Conservation (phyloP, 2,329 filamentous ascomycete species). For the Dryadomyces quercus-mongolicae region DNA sequence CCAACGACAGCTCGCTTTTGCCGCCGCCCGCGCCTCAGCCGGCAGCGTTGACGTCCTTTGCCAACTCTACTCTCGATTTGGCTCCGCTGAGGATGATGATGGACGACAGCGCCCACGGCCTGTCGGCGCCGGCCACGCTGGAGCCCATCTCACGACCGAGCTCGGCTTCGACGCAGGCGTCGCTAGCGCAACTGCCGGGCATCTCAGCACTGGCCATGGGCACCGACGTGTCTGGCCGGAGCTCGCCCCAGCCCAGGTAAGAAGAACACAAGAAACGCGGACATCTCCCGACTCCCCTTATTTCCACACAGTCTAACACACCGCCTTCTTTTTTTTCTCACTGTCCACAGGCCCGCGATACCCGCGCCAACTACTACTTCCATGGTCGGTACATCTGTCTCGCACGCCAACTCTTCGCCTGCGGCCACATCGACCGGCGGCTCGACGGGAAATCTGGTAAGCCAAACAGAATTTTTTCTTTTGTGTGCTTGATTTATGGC, state of each 20-base stretch:
- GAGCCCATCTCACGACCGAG: conserved; percentile 38
- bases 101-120: conserved; percentile 28
- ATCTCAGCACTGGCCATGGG: conserved; percentile 32
- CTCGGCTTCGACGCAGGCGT: conserved; percentile 34
- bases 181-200: conserved; percentile 32
- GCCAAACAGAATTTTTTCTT: neutral
- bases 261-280: conserved; percentile 8
- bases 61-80: conserved; percentile 1
- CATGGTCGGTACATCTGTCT: neutral
- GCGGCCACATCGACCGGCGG: neutral
- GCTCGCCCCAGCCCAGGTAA: conserved; percentile 35
- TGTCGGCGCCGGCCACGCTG: conserved; percentile 23
- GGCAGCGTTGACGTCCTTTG: neutral
- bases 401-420: neutral
- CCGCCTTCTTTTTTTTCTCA: neutral
- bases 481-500: too few species aligned
- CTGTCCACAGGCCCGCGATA: neutral
- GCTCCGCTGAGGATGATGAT: conserved; percentile 4
- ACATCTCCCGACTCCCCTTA: neutral
- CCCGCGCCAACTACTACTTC: neutral
- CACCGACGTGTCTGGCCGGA: conserved; percentile 21
- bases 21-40: neutral
- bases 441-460: conserved; percentile 1
- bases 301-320: neutral
- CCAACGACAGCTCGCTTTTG: neutral